phyloP scores from a whole-genome alignment of 305 asterid genomes.

The Fraxinus paxiana region DNA sequence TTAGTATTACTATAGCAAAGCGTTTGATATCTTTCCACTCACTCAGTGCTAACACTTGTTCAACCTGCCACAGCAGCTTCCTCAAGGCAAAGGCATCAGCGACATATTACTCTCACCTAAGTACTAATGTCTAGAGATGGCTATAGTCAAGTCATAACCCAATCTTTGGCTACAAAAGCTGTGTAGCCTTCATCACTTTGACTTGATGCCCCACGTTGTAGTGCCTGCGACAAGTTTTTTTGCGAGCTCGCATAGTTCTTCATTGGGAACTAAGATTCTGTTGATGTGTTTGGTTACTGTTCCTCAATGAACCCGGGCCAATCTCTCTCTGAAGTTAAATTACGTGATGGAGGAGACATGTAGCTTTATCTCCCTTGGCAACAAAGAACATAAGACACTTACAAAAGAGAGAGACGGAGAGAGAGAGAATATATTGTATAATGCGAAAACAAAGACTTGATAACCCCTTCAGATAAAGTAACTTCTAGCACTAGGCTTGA shows the following conservation, averaged over 20 bases:
- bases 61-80: not conserved
- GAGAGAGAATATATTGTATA: not conserved
- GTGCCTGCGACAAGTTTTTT: not conserved
- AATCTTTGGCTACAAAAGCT: not conserved
- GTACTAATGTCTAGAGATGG: not conserved
- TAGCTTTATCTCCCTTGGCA: not conserved
- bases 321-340: not conserved
- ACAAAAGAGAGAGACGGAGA: not conserved
- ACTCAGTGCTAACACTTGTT: not conserved
- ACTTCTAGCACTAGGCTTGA: not conserved
- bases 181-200: not conserved
- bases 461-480: not conserved
- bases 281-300: not conserved
- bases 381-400: not conserved
- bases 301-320: not conserved
- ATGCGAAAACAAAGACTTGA: not conserved
- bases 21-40: not conserved
- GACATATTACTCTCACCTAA: conserved; percentile 7
- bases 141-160: not conserved
- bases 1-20: not conserved
- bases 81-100: conserved; percentile 1
- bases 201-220: not conserved
- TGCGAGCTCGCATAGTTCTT: not conserved
- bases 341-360: not conserved
- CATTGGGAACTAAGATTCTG: not conserved